These are phyloP conservation scores for Ailanthus altissimus DNA, from an alignment of 345 rosid genomes.

Conservation along the genomic window DNA sequence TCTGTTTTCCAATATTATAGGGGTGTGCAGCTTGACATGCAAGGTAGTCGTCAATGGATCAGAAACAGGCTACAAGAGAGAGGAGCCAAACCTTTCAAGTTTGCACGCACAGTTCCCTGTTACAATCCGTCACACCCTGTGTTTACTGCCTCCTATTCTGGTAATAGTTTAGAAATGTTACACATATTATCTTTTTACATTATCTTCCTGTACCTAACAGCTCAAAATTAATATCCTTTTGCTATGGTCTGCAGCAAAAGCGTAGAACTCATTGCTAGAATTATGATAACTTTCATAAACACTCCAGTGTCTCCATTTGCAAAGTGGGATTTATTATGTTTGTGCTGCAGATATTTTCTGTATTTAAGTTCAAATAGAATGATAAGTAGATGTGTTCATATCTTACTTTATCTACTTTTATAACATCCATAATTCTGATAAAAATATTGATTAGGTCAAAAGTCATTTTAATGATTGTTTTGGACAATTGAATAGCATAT, in stretches of 20 bases:
- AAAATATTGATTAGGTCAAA: neutral
- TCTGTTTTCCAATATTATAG: conserved; percentile 33
- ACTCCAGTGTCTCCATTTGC: neutral
- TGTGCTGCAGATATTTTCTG: neutral
- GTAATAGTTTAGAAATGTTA: conserved; percentile 32
- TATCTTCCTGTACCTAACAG: neutral
- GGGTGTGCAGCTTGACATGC: conserved; percentile 42
- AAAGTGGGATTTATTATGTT: neutral
- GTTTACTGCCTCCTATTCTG: conserved; percentile 30
- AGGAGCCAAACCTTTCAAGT: conserved; percentile 74
- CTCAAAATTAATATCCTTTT: neutral
- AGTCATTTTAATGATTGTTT: neutral
- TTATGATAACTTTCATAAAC: neutral
- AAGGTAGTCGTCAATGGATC: conserved; percentile 70
- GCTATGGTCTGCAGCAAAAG: neutral
- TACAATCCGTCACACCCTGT: conserved; percentile 49
- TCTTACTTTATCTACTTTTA: neutral
- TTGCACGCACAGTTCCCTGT: conserved; percentile 61
- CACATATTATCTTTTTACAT: neutral
- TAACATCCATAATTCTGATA: neutral
- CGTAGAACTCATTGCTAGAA: neutral
- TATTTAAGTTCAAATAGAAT: neutral
- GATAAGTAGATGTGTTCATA: neutral
- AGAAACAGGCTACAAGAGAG: conserved; percentile 60
- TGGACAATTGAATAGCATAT: neutral